Evolutionary conservation across 768 basidiomycete genomes (phyloP).

Genomic region (Termitomyces titanicus): DNA sequence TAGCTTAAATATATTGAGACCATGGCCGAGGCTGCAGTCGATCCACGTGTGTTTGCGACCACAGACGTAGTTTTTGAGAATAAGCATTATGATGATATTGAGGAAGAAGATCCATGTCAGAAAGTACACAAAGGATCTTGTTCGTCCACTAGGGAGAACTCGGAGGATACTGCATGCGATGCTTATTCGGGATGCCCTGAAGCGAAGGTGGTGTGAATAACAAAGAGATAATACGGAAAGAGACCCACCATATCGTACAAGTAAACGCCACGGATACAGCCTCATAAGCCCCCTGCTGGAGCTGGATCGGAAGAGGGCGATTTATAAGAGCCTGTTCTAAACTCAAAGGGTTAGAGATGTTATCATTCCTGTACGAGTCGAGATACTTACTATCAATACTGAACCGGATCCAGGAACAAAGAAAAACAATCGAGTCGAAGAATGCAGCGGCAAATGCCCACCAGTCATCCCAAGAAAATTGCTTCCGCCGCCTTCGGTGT

Average conservation of each 20-base stretch:
- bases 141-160: slow-evolving; percentile 8
- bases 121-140: slow-evolving; percentile 2
- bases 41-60: slow-evolving; percentile 5
- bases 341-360: background rate
- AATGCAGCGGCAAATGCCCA: slow-evolving; percentile 9
- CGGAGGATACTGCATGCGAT: slow-evolving; percentile 18
- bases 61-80: slow-evolving; percentile 13
- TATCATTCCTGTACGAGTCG: background rate
- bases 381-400: slow-evolving; percentile 2
- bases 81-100: slow-evolving; percentile 5
- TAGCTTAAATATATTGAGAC: slow-evolving; percentile 10
- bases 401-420: slow-evolving; percentile 5
- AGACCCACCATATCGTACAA: slow-evolving; percentile 15
- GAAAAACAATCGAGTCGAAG: slow-evolving; percentile 10
- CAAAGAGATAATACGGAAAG: background rate
- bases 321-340: background rate
- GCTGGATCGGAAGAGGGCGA: background rate
- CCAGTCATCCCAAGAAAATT: slow-evolving; percentile 14
- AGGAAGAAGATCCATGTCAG: slow-evolving; percentile 6
- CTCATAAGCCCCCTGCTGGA: background rate
- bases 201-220: background rate
- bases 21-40: slow-evolving; percentile 9
- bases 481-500: slow-evolving; percentile 6
- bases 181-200: slow-evolving; percentile 19
- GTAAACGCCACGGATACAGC: slow-evolving; percentile 11